These are phyloP conservation scores for Aspergillus pseudonomiae DNA, from an alignment of 2,329 filamentous ascomycete species.

Conservation along the genomic window DNA sequence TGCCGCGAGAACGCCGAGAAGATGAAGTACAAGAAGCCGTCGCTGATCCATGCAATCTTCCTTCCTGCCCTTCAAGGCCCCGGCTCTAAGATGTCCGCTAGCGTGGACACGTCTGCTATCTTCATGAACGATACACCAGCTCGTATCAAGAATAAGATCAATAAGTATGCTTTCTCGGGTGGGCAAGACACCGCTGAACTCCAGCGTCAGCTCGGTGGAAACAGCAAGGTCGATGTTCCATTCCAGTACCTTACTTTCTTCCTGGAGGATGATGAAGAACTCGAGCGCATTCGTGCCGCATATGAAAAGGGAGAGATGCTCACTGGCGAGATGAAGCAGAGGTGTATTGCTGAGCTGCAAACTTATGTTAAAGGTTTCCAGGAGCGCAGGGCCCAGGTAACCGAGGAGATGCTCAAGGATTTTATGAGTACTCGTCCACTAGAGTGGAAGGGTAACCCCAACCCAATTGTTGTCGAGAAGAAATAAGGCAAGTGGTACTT, in stretches of 20 bases:
- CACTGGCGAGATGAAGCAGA: constrained; percentile 86
- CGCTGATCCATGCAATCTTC: constrained; percentile 85
- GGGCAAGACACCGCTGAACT: constrained; percentile 81
- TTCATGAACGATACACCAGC: constrained; percentile 89
- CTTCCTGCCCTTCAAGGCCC: constrained; percentile 87
- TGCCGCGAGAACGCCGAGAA: constrained; percentile 74
- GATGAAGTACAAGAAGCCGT: constrained; percentile 76
- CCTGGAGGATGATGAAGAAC: constrained; percentile 77
- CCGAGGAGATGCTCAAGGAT: constrained; percentile 72
- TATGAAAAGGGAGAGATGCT: constrained; percentile 74
- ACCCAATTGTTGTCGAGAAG: constrained; percentile 27
- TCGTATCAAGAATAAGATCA: constrained; percentile 89
- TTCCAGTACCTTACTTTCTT: constrained; percentile 96
- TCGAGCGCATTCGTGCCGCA: constrained; percentile 55
- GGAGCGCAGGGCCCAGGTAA: constrained; percentile 72
- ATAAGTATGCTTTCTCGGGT: constrained; percentile 87
- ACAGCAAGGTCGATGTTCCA: constrained; percentile 85
- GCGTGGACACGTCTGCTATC: constrained; percentile 75
- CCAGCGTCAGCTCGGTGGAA: constrained; percentile 79
- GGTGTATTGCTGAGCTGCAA: constrained; percentile 78
- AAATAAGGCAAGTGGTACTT: background rate
- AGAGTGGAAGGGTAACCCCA: constrained; percentile 63
- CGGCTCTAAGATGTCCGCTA: constrained; percentile 91
- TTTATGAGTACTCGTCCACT: constrained; percentile 67
- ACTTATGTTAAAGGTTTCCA: constrained; percentile 80